These are phyloP conservation scores for Lenzites betulinus DNA, from an alignment of 768 basidiomycete species.

Conservation along the genomic window DNA sequence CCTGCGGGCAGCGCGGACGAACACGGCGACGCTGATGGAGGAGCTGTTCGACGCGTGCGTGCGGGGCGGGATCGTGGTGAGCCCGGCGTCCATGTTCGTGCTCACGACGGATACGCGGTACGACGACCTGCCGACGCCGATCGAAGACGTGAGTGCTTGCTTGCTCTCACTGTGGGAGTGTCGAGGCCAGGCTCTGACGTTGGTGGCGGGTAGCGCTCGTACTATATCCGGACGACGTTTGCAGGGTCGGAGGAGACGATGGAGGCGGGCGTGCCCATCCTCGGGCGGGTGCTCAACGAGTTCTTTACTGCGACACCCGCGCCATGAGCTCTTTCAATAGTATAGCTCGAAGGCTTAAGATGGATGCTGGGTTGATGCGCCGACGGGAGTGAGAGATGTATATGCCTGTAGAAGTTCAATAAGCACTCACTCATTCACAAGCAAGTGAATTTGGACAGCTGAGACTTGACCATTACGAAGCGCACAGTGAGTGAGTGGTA, in stretches of 20 bases:
- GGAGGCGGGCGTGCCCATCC: constrained; percentile 41
- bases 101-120: constrained; percentile 34
- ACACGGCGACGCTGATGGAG: constrained; percentile 46
- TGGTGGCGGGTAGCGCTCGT: constrained; percentile 41
- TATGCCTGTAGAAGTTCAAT: too few relatives aligned
- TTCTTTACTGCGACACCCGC: too few relatives aligned
- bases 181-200: too few relatives aligned
- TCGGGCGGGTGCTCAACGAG: constrained; percentile 38
- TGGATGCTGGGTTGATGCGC: too few relatives aligned
- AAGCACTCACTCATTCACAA: too few relatives aligned
- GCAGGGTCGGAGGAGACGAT: constrained; percentile 51
- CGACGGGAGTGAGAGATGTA: too few relatives aligned
- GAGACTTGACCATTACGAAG: too few relatives aligned
- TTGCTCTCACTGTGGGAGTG: too few relatives aligned
- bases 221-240: constrained; percentile 48
- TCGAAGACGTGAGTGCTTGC: constrained; percentile 47
- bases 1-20: constrained; percentile 34
- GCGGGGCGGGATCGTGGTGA: constrained; percentile 44
- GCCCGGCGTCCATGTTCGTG: constrained; percentile 49
- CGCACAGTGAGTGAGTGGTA: too few relatives aligned
- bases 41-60: constrained; percentile 46
- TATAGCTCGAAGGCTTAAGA: too few relatives aligned
- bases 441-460: too few relatives aligned
- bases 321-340: too few relatives aligned
- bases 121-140: constrained; percentile 22